Evolutionary conservation across 2,329 filamentous ascomycete species (phyloP).

Genomic region (Cytospora piceae): DNA sequence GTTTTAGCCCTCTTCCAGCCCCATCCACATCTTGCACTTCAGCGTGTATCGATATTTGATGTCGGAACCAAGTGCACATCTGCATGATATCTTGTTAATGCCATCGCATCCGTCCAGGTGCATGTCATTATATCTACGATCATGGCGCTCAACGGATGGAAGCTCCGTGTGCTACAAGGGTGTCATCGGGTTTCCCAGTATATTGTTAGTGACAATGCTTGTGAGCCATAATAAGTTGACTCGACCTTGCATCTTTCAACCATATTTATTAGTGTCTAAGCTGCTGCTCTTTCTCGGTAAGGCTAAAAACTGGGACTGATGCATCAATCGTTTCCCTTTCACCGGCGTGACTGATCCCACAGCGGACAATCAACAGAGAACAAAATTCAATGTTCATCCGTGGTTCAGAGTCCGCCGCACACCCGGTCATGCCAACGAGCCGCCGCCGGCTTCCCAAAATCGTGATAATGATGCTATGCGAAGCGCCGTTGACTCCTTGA

Average conservation of each 20-base stretch:
- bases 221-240: not conserved
- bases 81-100: no score
- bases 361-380: not conserved
- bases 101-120: no score
- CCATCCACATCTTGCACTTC: no score
- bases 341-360: not conserved
- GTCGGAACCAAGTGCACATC: no score
- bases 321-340: not conserved
- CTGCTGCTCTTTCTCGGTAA: not conserved
- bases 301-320: not conserved
- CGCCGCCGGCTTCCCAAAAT: not conserved
- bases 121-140: no score
- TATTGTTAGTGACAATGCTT: no score
- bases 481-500: not conserved
- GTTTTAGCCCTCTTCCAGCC: no score
- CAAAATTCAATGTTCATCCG: not conserved
- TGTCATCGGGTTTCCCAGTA: no score
- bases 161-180: no score
- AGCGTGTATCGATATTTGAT: no score
- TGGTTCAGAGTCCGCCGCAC: not conserved
- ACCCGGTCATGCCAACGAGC: not conserved
- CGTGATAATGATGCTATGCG: not conserved
- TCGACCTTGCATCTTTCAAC: not conserved
- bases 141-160: no score
- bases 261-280: not conserved